Evolutionary conservation across 306 rosid genomes (phyloP), one percentile per base, ranked within the genome.

Genomic region (Rosa multiflora): DNA sequence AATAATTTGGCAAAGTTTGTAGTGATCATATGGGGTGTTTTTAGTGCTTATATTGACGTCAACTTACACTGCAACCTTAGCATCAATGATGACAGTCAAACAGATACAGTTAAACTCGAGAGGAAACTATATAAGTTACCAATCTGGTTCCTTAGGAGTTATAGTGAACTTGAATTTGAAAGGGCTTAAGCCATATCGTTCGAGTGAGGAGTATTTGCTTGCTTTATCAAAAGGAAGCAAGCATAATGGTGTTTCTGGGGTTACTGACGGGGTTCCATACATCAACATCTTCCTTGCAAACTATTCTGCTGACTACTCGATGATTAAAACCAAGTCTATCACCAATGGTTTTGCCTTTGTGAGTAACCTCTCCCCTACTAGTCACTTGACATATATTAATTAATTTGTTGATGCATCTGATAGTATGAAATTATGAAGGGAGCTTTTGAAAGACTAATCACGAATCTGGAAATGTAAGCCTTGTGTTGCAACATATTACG

Each of bases 331-430:
- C n/a, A 47, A 35, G 39, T 66, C 88, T 23, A 51, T 15, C 13
- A 75, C 43, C 13, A 82, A 43, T 58, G 88, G 86, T 46, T 53
- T 85, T 55, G 88, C 82, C 39, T 85, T 82, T 56, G 83, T 85
- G 64, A 84, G 76, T 84, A 15, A 20, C 23, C 63, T 56, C 63
- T n/a, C 63, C 29, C 29, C 5, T n/a, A 56, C 5, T 18, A 52
- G 6, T 52, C 18, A 17, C 10, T 17, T 32, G 14, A 6, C 26
- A 51, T 6, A 13, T 14, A 51, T 51, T 14, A 51, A 14, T 51
- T 1, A 11, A 5, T 5, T 4, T 51, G n/a, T 51, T 5, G n/a
- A 51, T 1, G 59, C 23, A 52, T 52, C 5, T 52, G 59, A 17
- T 52, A 17, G 26, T 26, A 26, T 26, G 26, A 26, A 26, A 0